Percentiles rank a stretch among this genome's conserved stretches.
Evolutionary conservation across 148 eudicot genomes (phyloP).

Genomic region (Silene latifolia): DNA sequence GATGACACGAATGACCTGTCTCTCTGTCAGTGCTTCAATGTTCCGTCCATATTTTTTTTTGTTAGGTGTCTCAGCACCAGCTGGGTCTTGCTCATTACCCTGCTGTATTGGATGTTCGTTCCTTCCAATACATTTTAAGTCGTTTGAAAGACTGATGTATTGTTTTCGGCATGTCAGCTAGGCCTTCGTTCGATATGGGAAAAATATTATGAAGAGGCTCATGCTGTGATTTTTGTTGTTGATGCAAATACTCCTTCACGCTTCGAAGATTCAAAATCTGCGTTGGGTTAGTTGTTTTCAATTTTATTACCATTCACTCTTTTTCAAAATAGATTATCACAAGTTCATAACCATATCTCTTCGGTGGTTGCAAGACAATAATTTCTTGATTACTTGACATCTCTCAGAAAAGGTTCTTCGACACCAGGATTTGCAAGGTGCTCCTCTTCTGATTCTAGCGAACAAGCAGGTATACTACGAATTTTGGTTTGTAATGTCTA

Average conservation of each 20-base stretch:
- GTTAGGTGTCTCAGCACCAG: too few species aligned
- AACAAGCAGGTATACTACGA: constrained; percentile 76
- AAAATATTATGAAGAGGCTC: constrained; percentile 98
- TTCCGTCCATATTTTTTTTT: too few species aligned
- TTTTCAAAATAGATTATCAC: not conserved
- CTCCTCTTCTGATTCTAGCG: constrained; percentile 88
- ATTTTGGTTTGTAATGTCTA: not conserved
- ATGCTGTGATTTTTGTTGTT: constrained; percentile 88
- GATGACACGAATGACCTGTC: not conserved
- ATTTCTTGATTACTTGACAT: not conserved
- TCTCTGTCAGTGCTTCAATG: too few species aligned
- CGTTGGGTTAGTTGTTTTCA: constrained; percentile 43
- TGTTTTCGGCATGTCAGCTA: constrained; percentile 43
- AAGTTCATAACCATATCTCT: not conserved
- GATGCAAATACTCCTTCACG: constrained; percentile 88
- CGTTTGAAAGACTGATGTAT: not conserved
- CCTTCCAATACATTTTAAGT: not conserved
- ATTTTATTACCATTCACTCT: not conserved
- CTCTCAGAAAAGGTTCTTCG: constrained; percentile 86
- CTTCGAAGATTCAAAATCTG: constrained; percentile 57
- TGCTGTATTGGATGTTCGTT: not conserved
- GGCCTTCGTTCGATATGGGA: constrained; percentile 99
- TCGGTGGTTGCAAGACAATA: not conserved
- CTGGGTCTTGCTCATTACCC: not conserved
- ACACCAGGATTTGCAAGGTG: constrained; percentile 95